Conservation (phyloP, 2,329 filamentous ascomycete genomes). For the Macrophomina tecta region DNA sequence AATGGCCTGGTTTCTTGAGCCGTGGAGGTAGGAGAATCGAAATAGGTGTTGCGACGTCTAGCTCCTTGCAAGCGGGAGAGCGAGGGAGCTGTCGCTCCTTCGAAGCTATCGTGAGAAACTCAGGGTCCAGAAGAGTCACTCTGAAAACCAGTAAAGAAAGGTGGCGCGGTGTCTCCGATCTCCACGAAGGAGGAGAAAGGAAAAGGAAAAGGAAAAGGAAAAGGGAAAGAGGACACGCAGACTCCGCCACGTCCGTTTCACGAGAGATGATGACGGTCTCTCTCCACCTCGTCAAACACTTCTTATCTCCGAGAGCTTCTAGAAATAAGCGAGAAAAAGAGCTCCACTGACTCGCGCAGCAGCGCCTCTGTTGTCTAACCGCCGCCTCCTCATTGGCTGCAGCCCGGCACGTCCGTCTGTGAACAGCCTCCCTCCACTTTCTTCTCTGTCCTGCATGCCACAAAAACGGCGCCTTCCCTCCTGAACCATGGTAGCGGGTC, state of each 20-base stretch:
- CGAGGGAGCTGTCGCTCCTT: no score
- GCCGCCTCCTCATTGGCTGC: not conserved
- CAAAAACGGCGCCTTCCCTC: not conserved
- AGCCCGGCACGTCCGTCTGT: no score
- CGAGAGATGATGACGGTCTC: not conserved
- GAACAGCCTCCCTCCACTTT: not conserved
- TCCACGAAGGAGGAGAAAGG: no score
- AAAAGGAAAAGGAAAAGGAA: not conserved
- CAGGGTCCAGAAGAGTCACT: no score
- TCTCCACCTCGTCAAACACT: not conserved
- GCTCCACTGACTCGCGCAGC: not conserved
- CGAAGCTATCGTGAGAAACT: no score
- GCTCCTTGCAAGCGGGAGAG: no score
- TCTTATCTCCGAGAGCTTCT: slow-evolving; percentile 6
- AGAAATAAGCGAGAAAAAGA: not conserved
- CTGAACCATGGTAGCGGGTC: slow-evolving; percentile 16
- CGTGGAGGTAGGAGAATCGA: no score
- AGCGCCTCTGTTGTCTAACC: not conserved
- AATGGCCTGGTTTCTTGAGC: no score
- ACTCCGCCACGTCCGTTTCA: not conserved
- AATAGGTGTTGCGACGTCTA: no score
- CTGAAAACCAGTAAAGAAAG: no score
- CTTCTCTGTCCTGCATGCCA: slow-evolving; percentile 12
- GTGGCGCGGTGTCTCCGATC: no score
- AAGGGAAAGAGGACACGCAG: not conserved